Evolutionary conservation across 768 basidiomycete genomes (phyloP).

Genomic region (Gymnopilus junonius): DNA sequence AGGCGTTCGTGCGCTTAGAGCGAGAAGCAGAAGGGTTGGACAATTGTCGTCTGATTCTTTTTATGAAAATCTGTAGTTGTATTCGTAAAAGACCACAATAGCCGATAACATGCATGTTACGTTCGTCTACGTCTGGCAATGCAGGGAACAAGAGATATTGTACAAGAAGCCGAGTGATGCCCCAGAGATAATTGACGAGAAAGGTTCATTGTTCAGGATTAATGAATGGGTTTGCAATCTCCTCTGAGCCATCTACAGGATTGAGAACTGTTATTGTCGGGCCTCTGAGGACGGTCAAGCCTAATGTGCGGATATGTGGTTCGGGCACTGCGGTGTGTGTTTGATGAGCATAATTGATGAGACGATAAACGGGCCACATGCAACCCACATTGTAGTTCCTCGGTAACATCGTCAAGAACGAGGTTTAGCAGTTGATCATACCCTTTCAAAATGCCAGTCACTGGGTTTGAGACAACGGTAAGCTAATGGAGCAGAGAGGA

Average conservation of each 20-base stretch:
- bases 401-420: conserved; percentile 94
- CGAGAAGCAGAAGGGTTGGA: conserved; percentile 1
- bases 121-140: conserved; percentile 10
- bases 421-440: conserved; percentile 97
- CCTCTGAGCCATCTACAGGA: conserved; percentile 94
- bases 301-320: conserved; percentile 69
- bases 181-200: neutral
- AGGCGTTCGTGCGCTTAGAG: neutral
- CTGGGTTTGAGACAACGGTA: conserved; percentile 45
- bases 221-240: conserved; percentile 89
- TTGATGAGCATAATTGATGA: neutral
- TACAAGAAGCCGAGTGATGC: conserved; percentile 6
- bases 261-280: conserved; percentile 94
- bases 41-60: conserved; percentile 5
- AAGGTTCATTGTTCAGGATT: conserved; percentile 58
- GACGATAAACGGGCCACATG: neutral
- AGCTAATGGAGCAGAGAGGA: conserved; percentile 12
- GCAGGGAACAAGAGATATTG: conserved; percentile 7
- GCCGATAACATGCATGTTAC: conserved; percentile 8
- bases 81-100: conserved; percentile 14
- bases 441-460: conserved; percentile 92
- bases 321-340: conserved; percentile 57
- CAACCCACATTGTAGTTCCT: conserved; percentile 48
- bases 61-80: conserved; percentile 13
- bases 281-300: conserved; percentile 89